Conservation (phyloP, 1,284 basidiomycete genomes). For the Pascua sp. region DNA sequence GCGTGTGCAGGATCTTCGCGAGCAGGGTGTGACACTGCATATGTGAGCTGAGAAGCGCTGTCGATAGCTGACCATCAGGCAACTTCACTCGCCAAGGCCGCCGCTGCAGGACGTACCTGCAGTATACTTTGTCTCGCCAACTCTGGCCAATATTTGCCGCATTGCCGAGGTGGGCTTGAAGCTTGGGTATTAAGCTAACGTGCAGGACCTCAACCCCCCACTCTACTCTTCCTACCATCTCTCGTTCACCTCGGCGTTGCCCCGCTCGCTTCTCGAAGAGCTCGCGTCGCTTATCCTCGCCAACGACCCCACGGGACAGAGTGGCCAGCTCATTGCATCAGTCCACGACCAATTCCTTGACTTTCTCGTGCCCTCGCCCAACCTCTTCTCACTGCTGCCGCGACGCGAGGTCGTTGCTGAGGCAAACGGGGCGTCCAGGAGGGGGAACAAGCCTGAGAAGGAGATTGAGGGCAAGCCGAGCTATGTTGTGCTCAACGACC, state of each 20-base stretch:
- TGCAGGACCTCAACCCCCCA: constrained; percentile 65
- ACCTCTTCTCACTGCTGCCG: constrained; percentile 86
- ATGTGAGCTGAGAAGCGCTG: constrained; percentile 62
- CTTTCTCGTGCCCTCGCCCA: constrained; percentile 90
- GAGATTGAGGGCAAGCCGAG: constrained; percentile 50
- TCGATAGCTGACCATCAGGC: constrained; percentile 55
- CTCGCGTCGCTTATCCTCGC: constrained; percentile 82
- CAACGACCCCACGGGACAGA: constrained; percentile 60
- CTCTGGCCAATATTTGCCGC: constrained; percentile 75
- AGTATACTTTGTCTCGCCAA: constrained; percentile 94
- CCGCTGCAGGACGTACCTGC: constrained; percentile 93
- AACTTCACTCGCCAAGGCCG: constrained; percentile 84
- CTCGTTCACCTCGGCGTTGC: constrained; percentile 89
- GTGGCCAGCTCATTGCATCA: constrained; percentile 71
- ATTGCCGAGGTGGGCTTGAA: constrained; percentile 68
- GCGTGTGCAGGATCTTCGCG: constrained; percentile 91
- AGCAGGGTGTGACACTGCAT: constrained; percentile 94
- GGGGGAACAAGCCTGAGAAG: constrained; percentile 32
- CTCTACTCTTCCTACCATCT: constrained; percentile 92
- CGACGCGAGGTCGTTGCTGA: constrained; percentile 35
- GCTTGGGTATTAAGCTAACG: neutral
- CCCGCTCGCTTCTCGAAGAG: constrained; percentile 86
- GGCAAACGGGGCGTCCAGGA: constrained; percentile 20
- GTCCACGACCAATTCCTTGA: constrained; percentile 95
- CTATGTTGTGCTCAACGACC: constrained; percentile 90